A percentile compares a stretch with the other conserved stretches of the same genome.
phyloP scores from a whole-genome alignment of 2,329 filamentous ascomycete species.

The Scopulariopsis brevicaulis region DNA sequence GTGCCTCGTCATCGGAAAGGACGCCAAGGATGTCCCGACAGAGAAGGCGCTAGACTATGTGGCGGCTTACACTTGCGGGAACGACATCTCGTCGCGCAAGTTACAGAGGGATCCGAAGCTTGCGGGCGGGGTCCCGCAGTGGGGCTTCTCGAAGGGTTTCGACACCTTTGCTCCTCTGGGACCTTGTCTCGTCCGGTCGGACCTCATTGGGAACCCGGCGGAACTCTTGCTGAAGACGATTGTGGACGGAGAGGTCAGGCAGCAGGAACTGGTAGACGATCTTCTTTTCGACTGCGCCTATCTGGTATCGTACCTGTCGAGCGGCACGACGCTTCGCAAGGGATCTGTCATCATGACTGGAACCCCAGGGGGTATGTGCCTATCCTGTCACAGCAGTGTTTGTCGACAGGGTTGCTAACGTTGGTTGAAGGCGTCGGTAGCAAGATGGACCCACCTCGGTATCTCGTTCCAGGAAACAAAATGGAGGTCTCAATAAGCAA shows the following conservation, averaged over 20 bases:
- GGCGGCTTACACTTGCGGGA: constrained; percentile 62
- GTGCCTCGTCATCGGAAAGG: constrained; percentile 59
- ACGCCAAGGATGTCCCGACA: constrained; percentile 53
- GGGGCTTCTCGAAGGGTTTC: constrained; percentile 62
- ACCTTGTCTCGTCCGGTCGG: constrained; percentile 53
- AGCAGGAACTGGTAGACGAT: constrained; percentile 39
- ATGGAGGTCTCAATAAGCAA: no score
- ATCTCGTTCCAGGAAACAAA: no score
- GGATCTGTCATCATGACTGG: constrained; percentile 33
- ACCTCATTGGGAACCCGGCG: constrained; percentile 45
- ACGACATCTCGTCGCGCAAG: constrained; percentile 69
- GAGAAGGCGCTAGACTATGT: constrained; percentile 56
- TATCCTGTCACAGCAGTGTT: no score
- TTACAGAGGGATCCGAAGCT: constrained; percentile 57
- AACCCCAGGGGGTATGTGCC: constrained; percentile 28
- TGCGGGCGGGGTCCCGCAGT: constrained; percentile 56
- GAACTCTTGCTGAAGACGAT: constrained; percentile 42
- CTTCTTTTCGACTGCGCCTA: constrained; percentile 46
- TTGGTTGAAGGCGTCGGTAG: no score
- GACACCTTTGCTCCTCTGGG: constrained; percentile 67
- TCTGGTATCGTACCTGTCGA: constrained; percentile 22
- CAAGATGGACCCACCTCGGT: no score
- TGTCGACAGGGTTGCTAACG: no score
- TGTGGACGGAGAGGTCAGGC: constrained; percentile 47
- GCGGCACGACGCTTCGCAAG: constrained; percentile 28